Conservation (phyloP, 192 early-diverging fungal genomes). For the Jimgerdemannia flammicorona region DNA sequence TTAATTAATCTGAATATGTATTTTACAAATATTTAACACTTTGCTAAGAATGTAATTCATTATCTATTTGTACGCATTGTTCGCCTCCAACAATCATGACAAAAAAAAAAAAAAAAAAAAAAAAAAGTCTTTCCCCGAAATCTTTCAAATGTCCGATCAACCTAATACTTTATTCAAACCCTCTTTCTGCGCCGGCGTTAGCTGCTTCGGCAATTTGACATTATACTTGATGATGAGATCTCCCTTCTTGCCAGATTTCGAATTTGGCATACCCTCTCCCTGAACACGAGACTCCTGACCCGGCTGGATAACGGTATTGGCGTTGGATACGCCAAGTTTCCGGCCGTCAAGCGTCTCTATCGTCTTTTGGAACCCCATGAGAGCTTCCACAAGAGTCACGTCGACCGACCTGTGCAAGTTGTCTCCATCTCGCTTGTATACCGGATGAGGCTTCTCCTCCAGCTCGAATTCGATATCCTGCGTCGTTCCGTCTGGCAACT, state of each 20-base stretch:
- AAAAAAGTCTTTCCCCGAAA: too few relatives aligned
- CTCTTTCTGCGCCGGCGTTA: constrained; percentile 72
- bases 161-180: constrained; percentile 45
- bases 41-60: too few relatives aligned
- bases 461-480: constrained; percentile 95
- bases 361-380: constrained; percentile 71
- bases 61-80: too few relatives aligned
- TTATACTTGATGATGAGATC: constrained; percentile 80
- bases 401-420: constrained; percentile 63
- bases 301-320: constrained; percentile 57
- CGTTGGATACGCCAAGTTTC: constrained; percentile 60
- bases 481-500: constrained; percentile 63
- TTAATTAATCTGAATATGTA: too few relatives aligned
- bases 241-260: constrained; percentile 80
- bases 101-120: too few relatives aligned
- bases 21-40: too few relatives aligned
- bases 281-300: constrained; percentile 70
- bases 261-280: constrained; percentile 93
- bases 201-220: constrained; percentile 72
- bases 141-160: too few relatives aligned
- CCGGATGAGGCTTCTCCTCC: constrained; percentile 88
- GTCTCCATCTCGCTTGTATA: constrained; percentile 86
- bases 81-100: too few relatives aligned
- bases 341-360: constrained; percentile 78
- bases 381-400: constrained; percentile 73